Percentiles rank a stretch among this genome's conserved stretches.
These are phyloP conservation scores for Ganoderma sp. DNA, from an alignment of 1,284 basidiomycete species.

Conservation along the genomic window DNA sequence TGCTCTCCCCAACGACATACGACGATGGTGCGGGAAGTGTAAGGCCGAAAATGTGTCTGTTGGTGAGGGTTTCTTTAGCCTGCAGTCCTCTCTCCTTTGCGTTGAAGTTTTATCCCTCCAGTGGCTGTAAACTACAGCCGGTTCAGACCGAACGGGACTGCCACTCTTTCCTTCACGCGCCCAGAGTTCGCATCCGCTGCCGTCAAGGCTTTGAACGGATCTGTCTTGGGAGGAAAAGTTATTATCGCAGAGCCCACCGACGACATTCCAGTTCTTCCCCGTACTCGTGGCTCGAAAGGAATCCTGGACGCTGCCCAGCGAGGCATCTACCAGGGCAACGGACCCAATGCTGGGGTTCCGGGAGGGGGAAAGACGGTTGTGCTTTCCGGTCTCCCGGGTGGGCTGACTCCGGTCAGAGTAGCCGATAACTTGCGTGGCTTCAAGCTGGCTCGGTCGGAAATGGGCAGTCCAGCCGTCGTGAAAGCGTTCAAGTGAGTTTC, in stretches of 20 bases:
- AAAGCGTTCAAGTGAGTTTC: conserved; percentile 57
- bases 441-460: conserved; percentile 47
- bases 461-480: conserved; percentile 49
- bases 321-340: conserved; percentile 52
- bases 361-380: conserved; percentile 59
- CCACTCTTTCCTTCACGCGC: conserved; percentile 57
- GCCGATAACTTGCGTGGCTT: conserved; percentile 50
- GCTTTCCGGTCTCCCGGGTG: conserved; percentile 65
- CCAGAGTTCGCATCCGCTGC: conserved; percentile 52
- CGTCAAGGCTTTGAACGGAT: conserved; percentile 47
- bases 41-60: conserved; percentile 58
- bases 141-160: conserved; percentile 62
- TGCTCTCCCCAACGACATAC: conserved; percentile 60
- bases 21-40: conserved; percentile 53
- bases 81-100: not conserved
- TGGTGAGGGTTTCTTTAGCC: conserved; percentile 45
- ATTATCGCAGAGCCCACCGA: conserved; percentile 37
- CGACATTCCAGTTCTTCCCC: conserved; percentile 22
- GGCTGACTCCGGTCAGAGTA: conserved; percentile 44
- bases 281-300: conserved; percentile 51
- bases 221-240: conserved; percentile 52
- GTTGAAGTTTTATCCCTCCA: conserved; percentile 37
- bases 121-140: conserved; percentile 64
- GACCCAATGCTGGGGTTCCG: conserved; percentile 56
- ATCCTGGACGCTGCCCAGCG: conserved; percentile 48